Base-by-base conservation (phyloP, 2,329 filamentous ascomycete genomes). In the Colletotrichum plurivorum region DNA sequence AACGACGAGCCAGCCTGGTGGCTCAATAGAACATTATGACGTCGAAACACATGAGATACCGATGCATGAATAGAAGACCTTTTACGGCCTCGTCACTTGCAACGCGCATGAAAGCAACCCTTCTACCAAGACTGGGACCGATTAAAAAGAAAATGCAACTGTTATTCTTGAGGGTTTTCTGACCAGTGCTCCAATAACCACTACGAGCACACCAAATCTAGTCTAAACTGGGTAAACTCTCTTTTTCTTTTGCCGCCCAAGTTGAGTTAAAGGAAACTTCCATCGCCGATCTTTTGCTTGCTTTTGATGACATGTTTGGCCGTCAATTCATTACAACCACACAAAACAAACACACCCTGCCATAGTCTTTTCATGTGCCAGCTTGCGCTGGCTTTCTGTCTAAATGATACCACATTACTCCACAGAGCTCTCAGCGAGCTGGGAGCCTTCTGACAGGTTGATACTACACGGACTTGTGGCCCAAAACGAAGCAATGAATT, bases 61-160 rank as follows among this genome's bases (percentile, higher is more conserved):
- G 55, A 60, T 45, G 51, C 62, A 66, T 52, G 51, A 61, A 55
- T 56, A 66, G 51, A 66, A 51, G 18, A 52, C 51, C 46, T 52
- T 49, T 59, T 20, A 53, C 58, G 48, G 48, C 48, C 36, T 61
- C 18, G 9, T 18, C 5, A 31, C 15, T 8, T 9, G 18, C 20
- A n/a, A 22, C 39, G n/a, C 46, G 4, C 15, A 16, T 13, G 10
- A 41, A 20, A 31, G 31, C 20, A 43, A n/a, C 2, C 9, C 12
- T 36, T 36, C 10, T 2, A 31, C 27, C 7, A 36, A 9, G 31
- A 10, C 8, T 36, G 8, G 10, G 8, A 2, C 31, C 31, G 2
- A 36, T 8, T 36, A 12, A 41, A 36, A 20, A 12, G 15, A 3
- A 31, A 10, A 4, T 36, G 16, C 15, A 31, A 49, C 16, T 49